Base-by-base conservation (phyloP, 768 basidiomycete species). In the Boletellus emodensis region DNA sequence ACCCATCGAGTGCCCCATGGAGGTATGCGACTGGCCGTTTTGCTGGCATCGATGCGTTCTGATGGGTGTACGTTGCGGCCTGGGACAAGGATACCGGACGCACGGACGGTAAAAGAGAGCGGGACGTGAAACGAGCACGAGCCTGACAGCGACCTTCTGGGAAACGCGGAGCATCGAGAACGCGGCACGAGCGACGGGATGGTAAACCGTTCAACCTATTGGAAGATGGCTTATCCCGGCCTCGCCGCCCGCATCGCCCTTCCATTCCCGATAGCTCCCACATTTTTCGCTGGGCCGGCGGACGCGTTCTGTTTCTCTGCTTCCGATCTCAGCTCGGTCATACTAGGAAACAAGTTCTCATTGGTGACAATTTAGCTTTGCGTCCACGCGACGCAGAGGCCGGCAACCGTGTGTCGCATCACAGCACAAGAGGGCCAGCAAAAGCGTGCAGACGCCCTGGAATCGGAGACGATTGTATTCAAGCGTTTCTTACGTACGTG, bases 401-500 rank as follows among this genome's bases (percentile, higher is more conserved):
- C 28, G 28, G 41, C 47, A 46, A 26, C 40, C 40, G 18, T 45
- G 43, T 18, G 18, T 7, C 15, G 34, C 30, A 33, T 40, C 33
- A 43, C 49, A 35, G 45, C 35, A 15, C 43, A 43, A 32, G 30
- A 53, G 33, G 40, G 33, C 28, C 43, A 32, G 47, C 47, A 22
- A 18, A 18, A 33, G 30, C 34, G 37, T 46, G 37, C 46, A 44
- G 13, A 40, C 32, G 38, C 35, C 48, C 46, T 39, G 46, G 35
- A 18, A 56, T 56, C 46, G 40, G 43, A 41, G 44, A 30, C 37
- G 14, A 26, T 35, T 34, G 14, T 17, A 26, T 48, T 49, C 44
- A 33, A 26, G 30, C 44, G 6, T n/a, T 18, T 22, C 14, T 49
- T 59, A 59, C 48, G 53, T 55, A 54, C 28, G 20, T 35, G 12